These are phyloP conservation scores for Sporisorium iseilematis-ciliati DNA, from an alignment of 1,284 basidiomycete species.

Conservation along the genomic window DNA sequence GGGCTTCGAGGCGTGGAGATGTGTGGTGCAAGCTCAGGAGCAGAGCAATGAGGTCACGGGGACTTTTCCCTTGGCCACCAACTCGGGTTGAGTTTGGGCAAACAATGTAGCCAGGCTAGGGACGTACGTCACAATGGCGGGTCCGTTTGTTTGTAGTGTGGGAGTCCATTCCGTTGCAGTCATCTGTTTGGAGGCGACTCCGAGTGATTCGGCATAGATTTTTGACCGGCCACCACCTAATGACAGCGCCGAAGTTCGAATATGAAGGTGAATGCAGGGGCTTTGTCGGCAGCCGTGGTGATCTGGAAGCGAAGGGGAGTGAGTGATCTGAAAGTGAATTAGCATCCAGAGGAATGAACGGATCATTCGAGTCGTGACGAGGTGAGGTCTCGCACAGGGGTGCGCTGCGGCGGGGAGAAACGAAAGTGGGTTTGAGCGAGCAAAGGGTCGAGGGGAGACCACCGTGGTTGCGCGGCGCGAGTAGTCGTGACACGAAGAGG, in stretches of 20 bases:
- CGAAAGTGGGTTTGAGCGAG: neutral
- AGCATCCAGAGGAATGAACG: conserved; percentile 1
- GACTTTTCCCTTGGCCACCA: neutral
- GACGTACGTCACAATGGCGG: neutral
- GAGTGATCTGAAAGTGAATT: neutral
- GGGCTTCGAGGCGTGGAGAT: conserved; percentile 5
- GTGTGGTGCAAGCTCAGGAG: neutral
- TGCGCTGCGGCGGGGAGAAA: neutral
- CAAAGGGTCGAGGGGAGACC: neutral
- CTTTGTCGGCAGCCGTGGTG: neutral
- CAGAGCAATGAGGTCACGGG: neutral
- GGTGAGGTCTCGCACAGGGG: neutral
- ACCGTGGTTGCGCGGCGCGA: no score
- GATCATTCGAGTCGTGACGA: neutral
- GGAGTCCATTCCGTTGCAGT: neutral
- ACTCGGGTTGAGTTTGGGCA: neutral
- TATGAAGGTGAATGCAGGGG: neutral
- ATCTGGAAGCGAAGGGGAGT: neutral
- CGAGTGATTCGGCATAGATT: no score
- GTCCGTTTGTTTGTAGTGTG: neutral
- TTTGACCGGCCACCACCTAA: neutral
- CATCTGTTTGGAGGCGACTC: neutral
- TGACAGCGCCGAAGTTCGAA: neutral
- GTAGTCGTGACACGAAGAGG: neutral
- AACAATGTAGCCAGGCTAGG: neutral